Percentiles rank a stretch among this genome's conserved stretches.
Conservation (phyloP, 2,329 filamentous ascomycete genomes). For the Paecilomyces sp. region DNA sequence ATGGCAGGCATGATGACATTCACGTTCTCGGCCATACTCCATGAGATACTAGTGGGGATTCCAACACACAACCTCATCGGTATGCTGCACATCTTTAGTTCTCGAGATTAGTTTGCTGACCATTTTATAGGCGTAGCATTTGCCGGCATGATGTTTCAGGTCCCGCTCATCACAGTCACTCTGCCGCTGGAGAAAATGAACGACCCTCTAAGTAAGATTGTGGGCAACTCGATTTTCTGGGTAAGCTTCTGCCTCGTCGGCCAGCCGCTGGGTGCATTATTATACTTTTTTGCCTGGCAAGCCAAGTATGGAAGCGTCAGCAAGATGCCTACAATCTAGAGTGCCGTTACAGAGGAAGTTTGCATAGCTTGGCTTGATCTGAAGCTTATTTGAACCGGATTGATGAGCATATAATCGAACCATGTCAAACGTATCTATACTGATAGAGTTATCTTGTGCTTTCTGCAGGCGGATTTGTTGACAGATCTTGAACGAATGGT, state of each 20-base stretch:
- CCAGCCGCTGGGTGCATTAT: constrained; percentile 81
- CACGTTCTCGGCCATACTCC: constrained; percentile 76
- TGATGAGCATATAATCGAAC: not conserved
- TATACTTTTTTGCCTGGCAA: constrained; percentile 99
- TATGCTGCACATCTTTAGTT: constrained; percentile 31
- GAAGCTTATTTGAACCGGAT: not conserved
- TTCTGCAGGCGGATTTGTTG: too few species aligned
- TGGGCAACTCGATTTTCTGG: constrained; percentile 96
- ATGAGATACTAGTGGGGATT: constrained; percentile 87
- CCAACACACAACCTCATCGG: constrained; percentile 91
- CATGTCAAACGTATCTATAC: not conserved
- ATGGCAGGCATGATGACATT: constrained; percentile 77
- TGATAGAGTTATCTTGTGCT: too few species aligned
- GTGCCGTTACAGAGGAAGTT: not conserved
- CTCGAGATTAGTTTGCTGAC: not conserved
- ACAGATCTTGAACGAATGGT: too few species aligned
- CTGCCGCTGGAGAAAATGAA: constrained; percentile 71
- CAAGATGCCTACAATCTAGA: constrained; percentile 11
- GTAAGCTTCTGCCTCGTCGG: constrained; percentile 91
- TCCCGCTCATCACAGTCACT: constrained; percentile 79
- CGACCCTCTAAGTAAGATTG: constrained; percentile 64
- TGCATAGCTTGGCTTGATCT: not conserved
- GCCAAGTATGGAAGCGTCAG: constrained; percentile 87
- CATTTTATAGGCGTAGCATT: constrained; percentile 69
- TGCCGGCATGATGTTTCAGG: constrained; percentile 84